Percentiles rank a stretch among this genome's conserved stretches.
Evolutionary conservation across 345 rosid species (phyloP).

Genomic region (Pistacia integerrima): DNA sequence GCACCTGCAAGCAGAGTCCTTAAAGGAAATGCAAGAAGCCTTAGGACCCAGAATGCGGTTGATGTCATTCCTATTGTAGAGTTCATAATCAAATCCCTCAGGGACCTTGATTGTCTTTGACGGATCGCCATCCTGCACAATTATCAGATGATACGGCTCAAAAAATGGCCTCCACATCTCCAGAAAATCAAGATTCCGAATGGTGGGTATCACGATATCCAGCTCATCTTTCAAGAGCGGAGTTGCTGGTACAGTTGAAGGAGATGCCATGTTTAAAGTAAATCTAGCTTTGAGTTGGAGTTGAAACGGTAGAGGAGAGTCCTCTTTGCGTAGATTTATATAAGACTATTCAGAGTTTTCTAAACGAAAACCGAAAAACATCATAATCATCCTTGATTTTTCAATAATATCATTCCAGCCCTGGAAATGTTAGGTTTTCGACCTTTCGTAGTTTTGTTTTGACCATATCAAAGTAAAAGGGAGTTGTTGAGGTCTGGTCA

Average conservation of each 20-base stretch:
- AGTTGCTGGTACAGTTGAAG: slow-evolving; percentile 30
- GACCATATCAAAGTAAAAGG: background rate
- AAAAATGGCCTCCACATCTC: slow-evolving; percentile 62
- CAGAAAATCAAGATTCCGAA: slow-evolving; percentile 50
- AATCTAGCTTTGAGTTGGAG: background rate
- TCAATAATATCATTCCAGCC: background rate
- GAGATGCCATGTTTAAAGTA: slow-evolving; percentile 23
- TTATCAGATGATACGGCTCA: slow-evolving; percentile 54
- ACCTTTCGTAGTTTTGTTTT: too few species aligned
- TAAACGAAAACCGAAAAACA: background rate
- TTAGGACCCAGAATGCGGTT: slow-evolving; percentile 53
- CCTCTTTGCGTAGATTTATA: background rate
- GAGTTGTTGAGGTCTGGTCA: background rate
- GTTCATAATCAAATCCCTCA: slow-evolving; percentile 53
- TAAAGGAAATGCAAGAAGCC: slow-evolving; percentile 60
- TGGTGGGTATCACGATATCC: slow-evolving; percentile 56
- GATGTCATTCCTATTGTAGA: slow-evolving; percentile 56
- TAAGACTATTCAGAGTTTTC: background rate
- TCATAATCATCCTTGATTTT: background rate
- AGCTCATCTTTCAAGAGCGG: slow-evolving; percentile 54
- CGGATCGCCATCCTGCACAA: slow-evolving; percentile 60
- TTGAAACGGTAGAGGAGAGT: background rate
- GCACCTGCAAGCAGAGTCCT: slow-evolving; percentile 60
- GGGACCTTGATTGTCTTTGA: slow-evolving; percentile 54
- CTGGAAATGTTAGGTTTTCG: background rate